Conservation (phyloP, 2,329 filamentous ascomycete genomes). For the Curvularia hawaiiensis region DNA sequence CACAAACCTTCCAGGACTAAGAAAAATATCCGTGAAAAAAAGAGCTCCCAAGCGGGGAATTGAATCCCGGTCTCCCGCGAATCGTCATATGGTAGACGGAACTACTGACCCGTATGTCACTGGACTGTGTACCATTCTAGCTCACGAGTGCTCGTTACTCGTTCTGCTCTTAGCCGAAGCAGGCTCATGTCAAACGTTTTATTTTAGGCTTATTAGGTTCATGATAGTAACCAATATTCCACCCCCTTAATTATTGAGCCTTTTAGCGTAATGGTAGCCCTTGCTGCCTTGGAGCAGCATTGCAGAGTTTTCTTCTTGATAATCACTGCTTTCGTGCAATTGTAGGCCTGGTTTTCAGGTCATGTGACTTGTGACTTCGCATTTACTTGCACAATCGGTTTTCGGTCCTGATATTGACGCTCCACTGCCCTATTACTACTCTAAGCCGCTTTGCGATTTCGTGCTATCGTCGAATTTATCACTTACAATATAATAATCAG, state of each 20-base stretch:
- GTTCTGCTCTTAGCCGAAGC: no score
- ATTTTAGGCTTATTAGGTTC: background rate
- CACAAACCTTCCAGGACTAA: no score
- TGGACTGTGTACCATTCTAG: background rate
- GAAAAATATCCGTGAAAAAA: background rate
- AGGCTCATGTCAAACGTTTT: no score
- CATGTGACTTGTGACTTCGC: background rate
- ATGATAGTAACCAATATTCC: background rate
- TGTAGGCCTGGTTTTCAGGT: background rate
- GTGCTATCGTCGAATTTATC: background rate
- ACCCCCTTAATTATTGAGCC: background rate
- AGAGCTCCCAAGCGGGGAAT: no score
- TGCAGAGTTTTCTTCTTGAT: background rate
- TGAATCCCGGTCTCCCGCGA: no score
- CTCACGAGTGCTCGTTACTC: background rate
- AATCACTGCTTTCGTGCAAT: background rate
- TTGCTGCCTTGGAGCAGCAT: background rate
- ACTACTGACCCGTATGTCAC: background rate
- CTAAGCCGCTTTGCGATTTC: background rate
- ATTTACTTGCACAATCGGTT: slow-evolving; percentile 1
- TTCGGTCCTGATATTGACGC: background rate
- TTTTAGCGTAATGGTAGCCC: background rate
- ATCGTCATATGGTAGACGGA: background rate
- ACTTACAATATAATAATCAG: background rate
- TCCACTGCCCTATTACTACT: background rate